Evolutionary conservation across 2,329 filamentous ascomycete genomes (phyloP), one percentile per base, ranked within the genome.

Genomic region (Monosporascus sp.): DNA sequence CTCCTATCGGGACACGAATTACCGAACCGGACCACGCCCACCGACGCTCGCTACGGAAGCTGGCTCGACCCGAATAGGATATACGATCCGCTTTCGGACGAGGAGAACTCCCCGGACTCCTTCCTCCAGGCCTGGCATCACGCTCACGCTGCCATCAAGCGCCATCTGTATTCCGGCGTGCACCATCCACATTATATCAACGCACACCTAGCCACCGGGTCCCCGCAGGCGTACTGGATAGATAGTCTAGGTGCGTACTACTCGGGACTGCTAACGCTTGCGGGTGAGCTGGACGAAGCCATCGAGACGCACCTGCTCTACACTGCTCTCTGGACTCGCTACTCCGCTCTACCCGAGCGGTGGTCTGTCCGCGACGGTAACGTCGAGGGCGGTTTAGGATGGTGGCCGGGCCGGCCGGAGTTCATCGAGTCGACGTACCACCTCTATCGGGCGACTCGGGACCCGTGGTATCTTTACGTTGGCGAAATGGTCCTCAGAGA

Each of bases 371-470:
- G 85, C 49, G 89, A 91, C 24, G 88, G 88, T 27, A 85, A 87
- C 51, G 87, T 97, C 47, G 94, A 97, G 66, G 85, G 87, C 18
- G 90, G 90, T 9, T 82, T 97, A 25, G 85, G 87, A 11, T 97
- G 94, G 90, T 99, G 95, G 89, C 90, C 90, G 11, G 90, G 95
- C 22, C 84, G 94, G 24, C 94, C 94, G 5, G 94, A 99, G 69
- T 97, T 97, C 66, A 91, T 97, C 61, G 94, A 99, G 72, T 97
- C 91, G 1, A 96, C 89, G 0, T 99, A 96, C 72, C 90, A 97
- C 66, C 77, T 99, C n/a, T 97, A 95, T 68, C 87, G 89, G 49
- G 92, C 93, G 2, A 97, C 94, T 0, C 83, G 87, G 62, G 94
- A 99, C 68, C 92, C 92, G 0, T 99, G 93, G 92, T 97, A 97